These are phyloP conservation scores for Colletotrichum magnum DNA, from an alignment of 2,329 filamentous ascomycete genomes.

Conservation along the genomic window DNA sequence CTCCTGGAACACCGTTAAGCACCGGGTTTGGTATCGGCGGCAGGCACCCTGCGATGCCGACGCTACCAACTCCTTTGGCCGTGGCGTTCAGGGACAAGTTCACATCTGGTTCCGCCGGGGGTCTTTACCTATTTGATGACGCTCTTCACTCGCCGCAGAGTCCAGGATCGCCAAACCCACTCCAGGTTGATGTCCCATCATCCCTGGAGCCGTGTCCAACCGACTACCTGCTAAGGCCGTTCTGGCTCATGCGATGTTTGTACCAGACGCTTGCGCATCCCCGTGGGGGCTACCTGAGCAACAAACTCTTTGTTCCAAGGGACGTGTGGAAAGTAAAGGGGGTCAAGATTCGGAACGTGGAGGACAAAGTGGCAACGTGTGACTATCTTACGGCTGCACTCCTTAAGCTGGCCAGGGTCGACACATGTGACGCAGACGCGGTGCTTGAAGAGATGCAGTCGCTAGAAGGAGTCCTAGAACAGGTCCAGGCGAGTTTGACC, in stretches of 20 bases:
- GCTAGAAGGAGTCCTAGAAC: conserved; percentile 87
- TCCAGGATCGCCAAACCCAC: conserved; percentile 75
- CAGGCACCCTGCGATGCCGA: conserved; percentile 69
- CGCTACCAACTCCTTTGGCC: conserved; percentile 77
- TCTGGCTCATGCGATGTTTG: conserved; percentile 96
- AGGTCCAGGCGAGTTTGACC: conserved; percentile 80
- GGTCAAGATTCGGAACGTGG: conserved; percentile 90
- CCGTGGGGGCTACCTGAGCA: conserved; percentile 91
- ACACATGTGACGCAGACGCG: conserved; percentile 91
- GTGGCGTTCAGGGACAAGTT: conserved; percentile 72
- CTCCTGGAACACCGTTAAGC: conserved; percentile 81
- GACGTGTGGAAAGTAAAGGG: conserved; percentile 96
- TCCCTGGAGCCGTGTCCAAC: conserved; percentile 93
- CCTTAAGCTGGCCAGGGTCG: conserved; percentile 84
- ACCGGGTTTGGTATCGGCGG: conserved; percentile 70
- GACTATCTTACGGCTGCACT: conserved; percentile 92
- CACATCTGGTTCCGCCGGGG: conserved; percentile 73
- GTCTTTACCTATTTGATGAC: conserved; percentile 86
- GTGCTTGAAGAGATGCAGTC: conserved; percentile 95
- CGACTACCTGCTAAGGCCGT: conserved; percentile 90
- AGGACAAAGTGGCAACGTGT: conserved; percentile 94
- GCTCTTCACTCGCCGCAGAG: conserved; percentile 79
- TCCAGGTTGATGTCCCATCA: conserved; percentile 76
- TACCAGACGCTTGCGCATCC: conserved; percentile 94
- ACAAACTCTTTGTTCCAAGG: conserved; percentile 89